phyloP scores from a whole-genome alignment of 176 grass and related monocot species.

The Themeda triandra region DNA sequence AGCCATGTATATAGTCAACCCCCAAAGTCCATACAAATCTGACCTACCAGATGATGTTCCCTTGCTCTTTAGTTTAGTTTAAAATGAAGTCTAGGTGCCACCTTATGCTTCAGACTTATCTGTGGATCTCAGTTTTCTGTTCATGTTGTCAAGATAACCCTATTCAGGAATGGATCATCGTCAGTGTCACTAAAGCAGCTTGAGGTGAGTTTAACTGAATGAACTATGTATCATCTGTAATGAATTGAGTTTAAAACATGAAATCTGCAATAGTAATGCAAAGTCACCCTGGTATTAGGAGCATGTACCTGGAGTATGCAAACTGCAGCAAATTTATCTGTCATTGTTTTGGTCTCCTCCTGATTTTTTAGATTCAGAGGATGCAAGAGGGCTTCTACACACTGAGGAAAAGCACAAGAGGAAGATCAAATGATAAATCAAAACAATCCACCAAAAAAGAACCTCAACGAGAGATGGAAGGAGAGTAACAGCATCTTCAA shows the following conservation, averaged over 20 bases:
- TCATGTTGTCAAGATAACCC: conserved; percentile 83
- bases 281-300: neutral
- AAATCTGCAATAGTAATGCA: neutral
- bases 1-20: neutral
- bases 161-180: conserved; percentile 10
- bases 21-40: neutral
- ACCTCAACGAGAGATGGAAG: conserved; percentile 5
- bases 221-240: neutral
- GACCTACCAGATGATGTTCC: no score
- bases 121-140: conserved; percentile 42
- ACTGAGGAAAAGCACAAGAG: conserved; percentile 39
- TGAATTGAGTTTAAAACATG: neutral
- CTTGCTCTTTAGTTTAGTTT: no score
- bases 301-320: conserved; percentile 76
- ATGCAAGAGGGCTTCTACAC: conserved; percentile 79
- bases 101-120: conserved; percentile 28
- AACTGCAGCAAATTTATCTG: conserved; percentile 91
- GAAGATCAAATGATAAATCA: conserved; percentile 21
- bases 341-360: conserved; percentile 70
- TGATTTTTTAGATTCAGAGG: conserved; percentile 54
- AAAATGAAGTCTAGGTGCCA: neutral
- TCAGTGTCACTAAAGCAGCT: conserved; percentile 1
- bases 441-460: neutral
- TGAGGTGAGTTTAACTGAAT: conserved; percentile 7
- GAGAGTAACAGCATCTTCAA: no score